A percentile compares a stretch with the other conserved stretches of the same genome.
Conservation (phyloP, 208 protist genomes). For the Entamoeba histolytica region DNA sequence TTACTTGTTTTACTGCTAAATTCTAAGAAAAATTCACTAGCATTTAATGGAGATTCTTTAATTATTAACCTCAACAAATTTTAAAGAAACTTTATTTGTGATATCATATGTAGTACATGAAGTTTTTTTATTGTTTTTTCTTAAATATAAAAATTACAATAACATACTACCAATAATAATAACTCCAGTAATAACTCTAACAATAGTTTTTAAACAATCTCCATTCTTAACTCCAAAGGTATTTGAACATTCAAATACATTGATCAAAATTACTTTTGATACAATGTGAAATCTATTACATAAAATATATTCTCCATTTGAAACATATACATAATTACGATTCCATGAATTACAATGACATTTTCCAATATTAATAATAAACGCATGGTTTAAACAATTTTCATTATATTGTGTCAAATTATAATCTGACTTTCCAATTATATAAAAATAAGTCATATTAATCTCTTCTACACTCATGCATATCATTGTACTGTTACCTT, state of each 20-base stretch:
- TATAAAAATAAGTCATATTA: neutral
- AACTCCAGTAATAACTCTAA: neutral
- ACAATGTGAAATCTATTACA: neutral
- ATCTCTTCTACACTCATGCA: neutral
- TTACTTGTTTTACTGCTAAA: no score
- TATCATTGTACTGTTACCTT: neutral
- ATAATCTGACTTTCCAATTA: neutral
- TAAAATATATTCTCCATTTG: neutral
- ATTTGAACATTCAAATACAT: neutral
- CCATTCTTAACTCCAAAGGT: neutral
- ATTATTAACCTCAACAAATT: no score
- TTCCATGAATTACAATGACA: neutral
- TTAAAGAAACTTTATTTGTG: no score
- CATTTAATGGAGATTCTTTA: no score
- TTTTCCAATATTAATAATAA: neutral
- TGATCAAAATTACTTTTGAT: neutral
- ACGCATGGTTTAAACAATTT: neutral
- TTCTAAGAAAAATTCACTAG: no score
- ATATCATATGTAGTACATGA: no score
- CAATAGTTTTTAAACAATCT: neutral
- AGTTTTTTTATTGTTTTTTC: no score
- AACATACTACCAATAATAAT: no score
- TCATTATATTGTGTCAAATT: neutral
- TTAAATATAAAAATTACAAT: no score
- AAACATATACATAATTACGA: neutral